Base-by-base conservation (phyloP, 192 early-diverging fungal genomes). In the Gonapodya prolifera region DNA sequence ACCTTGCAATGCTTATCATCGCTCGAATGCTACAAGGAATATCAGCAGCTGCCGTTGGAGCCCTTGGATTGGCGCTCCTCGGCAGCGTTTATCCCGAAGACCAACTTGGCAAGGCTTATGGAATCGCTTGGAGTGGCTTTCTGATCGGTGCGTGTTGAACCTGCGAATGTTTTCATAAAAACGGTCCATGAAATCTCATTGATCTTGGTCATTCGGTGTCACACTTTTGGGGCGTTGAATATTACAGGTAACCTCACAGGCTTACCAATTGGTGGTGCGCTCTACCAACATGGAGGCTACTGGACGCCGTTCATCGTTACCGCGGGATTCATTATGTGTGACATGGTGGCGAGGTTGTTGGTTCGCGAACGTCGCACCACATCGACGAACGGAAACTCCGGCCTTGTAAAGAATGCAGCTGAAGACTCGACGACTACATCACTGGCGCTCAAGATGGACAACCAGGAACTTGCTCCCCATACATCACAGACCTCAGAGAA, bases 1-100 rank as follows among this genome's bases (percentile, higher is more conserved):
- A 88, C 16, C 92, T 88, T 79, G 87, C 84, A 83, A 85, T 88
- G 75, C 84, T 94, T 0, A 83, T 92, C 0, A 30, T 91, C 0
- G 92, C 91, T 0, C 84, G 92, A 33, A 79, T 94, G 30, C 87
- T 87, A 0, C 91, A 92, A 77, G 92, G 92, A 75, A 80, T 90
- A 30, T 85, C 92, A 1, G 91, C 90, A 36, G 92, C 91, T 35
- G 89, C 90, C 29, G 89, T 89, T 30, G 92, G 91, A 91, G 80
- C 71, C 16, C 13, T 73, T 8, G 71, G 71, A 8, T 32, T 73
- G 13, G 16, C 71, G 28, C 29, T 73, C 8, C 18, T 73, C 18
- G 18, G 28, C 8, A 29, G 29, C 71, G 28, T 73, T 8, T 73
- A 30, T 29, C 71, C 71, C 8, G 71, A 18, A 13, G 2, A 16